Base-by-base conservation (phyloP, 1,284 basidiomycete genomes). In the Cryptococcus maquisensis region DNA sequence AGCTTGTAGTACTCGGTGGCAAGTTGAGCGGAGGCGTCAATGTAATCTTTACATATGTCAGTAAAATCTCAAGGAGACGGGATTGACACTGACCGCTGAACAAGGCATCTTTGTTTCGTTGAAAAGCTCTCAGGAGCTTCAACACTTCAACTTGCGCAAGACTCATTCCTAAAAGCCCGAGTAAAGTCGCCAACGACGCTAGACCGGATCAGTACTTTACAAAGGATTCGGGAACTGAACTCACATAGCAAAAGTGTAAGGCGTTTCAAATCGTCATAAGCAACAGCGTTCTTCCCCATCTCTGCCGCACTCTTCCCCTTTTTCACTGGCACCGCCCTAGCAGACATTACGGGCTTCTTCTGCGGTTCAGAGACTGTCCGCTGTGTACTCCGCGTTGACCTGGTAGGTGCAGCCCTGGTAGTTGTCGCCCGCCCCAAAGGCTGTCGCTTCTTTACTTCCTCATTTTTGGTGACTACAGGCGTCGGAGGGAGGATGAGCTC, bases 1-100 rank as follows among this genome's bases (percentile, higher is more conserved):
- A 95, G 80, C 44, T 81, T 82, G 37, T 85, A 77, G 65, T 91
- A 90, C 65, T 91, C 87, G 45, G 83, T 79, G 0, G 86, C 90
- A 2, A 94, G 80, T 32, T 85, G 82, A 1, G 85, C 77, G 1
- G 86, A 89, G 1, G 83, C 77, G 1, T 76, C 72, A 9, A 89
- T 78, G 63, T 85, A 88, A 5, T 79, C 90, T 90, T 36, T 26
- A 3, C 6, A 12, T 9, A 7, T 18, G 18, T 46, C 32, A 37
- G 28, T 40, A 16, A 9, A 3, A 18, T 9, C 21, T 12, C 15
- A 12, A 40, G n/a, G 5, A 18, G 4, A 45, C 4, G 64, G 18
- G 28, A 50, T n/a, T 26, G 45, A 20, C 1, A 56, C 60, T 46
- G 28, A 68, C 68, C 63, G 32, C 71, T 68, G 4, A 62, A 37